Conservation (phyloP, 768 basidiomycete genomes). For the Cystofilobasidium ferigula region DNA sequence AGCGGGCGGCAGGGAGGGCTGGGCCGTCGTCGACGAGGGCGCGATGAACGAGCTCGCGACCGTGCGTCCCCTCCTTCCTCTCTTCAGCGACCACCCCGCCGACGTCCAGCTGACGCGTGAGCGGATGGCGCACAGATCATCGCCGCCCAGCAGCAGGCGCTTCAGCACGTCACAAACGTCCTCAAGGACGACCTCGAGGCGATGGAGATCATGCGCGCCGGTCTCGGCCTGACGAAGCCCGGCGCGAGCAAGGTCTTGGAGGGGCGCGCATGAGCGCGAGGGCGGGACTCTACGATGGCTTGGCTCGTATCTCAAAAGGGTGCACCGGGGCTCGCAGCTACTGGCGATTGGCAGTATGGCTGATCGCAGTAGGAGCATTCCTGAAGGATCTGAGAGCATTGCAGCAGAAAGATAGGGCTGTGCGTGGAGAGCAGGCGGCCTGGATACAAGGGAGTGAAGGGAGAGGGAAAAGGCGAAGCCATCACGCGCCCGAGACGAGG, state of each 20-base stretch:
- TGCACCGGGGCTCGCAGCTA: no score
- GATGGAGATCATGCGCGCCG: conserved; percentile 21
- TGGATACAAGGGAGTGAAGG: no score
- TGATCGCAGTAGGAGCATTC: no score
- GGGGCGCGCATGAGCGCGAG: no score
- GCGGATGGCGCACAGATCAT: conserved; percentile 14
- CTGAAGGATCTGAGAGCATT: no score
- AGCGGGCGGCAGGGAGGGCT: conserved; percentile 26
- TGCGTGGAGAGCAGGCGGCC: no score
- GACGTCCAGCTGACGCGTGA: background rate
- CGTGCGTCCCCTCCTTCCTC: conserved; percentile 25
- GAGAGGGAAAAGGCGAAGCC: background rate
- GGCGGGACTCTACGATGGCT: no score
- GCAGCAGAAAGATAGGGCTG: no score
- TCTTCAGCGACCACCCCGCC: background rate
- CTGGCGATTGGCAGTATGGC: no score
- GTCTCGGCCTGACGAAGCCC: conserved; percentile 1
- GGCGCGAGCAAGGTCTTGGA: no score
- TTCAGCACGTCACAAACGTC: conserved; percentile 21
- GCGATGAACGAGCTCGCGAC: conserved; percentile 31
- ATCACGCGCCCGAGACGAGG: conserved; percentile 14
- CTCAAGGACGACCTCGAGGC: conserved; percentile 24
- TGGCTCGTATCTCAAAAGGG: no score
- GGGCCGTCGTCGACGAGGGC: conserved; percentile 30
- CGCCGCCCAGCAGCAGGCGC: conserved; percentile 21